phyloP scores from a whole-genome alignment of 345 rosid species.

The Gynandropsis gynandra region DNA sequence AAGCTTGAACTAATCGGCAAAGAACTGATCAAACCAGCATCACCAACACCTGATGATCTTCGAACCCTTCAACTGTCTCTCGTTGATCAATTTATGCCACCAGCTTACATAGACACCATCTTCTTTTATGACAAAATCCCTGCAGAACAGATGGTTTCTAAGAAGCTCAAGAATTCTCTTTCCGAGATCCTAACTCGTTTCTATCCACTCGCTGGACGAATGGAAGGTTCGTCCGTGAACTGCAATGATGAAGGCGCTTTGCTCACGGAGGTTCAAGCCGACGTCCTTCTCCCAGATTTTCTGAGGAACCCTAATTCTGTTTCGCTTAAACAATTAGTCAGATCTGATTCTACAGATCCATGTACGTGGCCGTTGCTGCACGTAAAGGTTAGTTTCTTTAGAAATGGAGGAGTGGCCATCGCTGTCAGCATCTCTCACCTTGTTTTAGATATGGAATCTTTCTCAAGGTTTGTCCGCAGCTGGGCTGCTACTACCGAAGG shows the following conservation, averaged over 20 bases:
- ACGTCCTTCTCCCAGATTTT: neutral
- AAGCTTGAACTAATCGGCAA: no score
- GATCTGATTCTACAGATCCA: neutral
- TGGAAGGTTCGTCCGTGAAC: neutral
- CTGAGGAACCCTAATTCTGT: neutral
- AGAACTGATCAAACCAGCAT: no score
- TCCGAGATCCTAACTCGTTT: neutral
- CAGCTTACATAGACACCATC: neutral
- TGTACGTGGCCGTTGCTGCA: neutral
- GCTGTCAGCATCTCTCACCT: slow-evolving; percentile 32
- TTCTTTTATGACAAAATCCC: neutral
- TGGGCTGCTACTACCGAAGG: slow-evolving; percentile 16
- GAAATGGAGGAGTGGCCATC: slow-evolving; percentile 33
- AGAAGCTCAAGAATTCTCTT: neutral
- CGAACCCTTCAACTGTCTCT: neutral
- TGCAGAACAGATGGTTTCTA: neutral
- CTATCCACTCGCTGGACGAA: slow-evolving; percentile 1
- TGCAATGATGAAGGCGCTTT: slow-evolving; percentile 6
- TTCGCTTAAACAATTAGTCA: neutral
- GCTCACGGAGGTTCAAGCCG: neutral
- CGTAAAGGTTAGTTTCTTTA: slow-evolving; percentile 19
- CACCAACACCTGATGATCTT: no score
- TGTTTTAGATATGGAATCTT: slow-evolving; percentile 32
- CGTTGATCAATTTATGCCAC: neutral
- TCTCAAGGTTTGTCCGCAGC: slow-evolving; percentile 15